A percentile compares a stretch with the other conserved stretches of the same genome.
These are phyloP conservation scores for Cochlearia excelsa DNA, from an alignment of 345 rosid genomes.

Conservation along the genomic window DNA sequence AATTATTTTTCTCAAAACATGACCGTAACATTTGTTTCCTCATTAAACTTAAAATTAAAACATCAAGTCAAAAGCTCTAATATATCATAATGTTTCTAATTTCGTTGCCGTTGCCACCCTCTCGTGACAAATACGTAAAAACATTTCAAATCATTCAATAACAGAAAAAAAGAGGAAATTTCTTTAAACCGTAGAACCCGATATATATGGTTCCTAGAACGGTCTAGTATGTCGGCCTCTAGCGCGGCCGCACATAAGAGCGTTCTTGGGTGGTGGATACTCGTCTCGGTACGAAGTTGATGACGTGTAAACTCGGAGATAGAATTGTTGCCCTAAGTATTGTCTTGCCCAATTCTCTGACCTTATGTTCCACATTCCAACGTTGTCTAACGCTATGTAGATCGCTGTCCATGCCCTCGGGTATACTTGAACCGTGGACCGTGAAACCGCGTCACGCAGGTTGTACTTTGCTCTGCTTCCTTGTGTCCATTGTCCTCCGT, in stretches of 20 bases:
- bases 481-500: slow-evolving; percentile 89
- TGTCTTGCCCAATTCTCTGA: slow-evolving; percentile 89
- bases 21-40: no score
- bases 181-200: no score
- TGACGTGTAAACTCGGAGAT: slow-evolving; percentile 70
- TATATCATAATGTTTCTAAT: no score
- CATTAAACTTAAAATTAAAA: no score
- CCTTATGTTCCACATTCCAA: slow-evolving; percentile 98
- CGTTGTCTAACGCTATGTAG: slow-evolving; percentile 84
- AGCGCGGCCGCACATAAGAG: slow-evolving; percentile 80
- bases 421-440: slow-evolving; percentile 82
- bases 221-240: slow-evolving; percentile 77
- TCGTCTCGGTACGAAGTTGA: slow-evolving; percentile 77
- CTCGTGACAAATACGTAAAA: no score
- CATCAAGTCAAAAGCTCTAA: no score
- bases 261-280: slow-evolving; percentile 74
- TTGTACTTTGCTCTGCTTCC: slow-evolving; percentile 62
- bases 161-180: no score
- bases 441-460: slow-evolving; percentile 68
- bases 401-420: slow-evolving; percentile 89
- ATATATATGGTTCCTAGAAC: slow-evolving; percentile 12
- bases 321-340: slow-evolving; percentile 75
- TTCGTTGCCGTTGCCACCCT: no score
- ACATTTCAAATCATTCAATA: no score
- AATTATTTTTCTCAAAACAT: no score